These are phyloP conservation scores for Ottelia alismoides DNA, from an alignment of 106 monocot species.

Conservation along the genomic window DNA sequence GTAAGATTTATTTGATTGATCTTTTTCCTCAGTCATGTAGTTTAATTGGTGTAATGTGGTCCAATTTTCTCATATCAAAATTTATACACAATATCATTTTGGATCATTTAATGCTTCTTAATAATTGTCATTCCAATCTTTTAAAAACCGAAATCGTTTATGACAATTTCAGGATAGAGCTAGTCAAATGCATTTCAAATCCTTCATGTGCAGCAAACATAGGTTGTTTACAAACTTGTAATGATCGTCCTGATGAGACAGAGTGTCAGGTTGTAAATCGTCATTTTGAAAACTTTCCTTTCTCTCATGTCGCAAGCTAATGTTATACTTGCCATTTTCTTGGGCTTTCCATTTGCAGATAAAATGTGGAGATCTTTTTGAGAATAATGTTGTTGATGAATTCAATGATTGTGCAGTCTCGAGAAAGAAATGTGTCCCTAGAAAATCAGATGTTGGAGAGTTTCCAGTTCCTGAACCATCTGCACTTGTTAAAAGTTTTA, in stretches of 20 bases:
- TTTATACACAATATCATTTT: too few species aligned
- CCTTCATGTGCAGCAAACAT: conserved; percentile 90
- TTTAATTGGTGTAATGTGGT: too few species aligned
- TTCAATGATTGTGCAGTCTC: conserved; percentile 98
- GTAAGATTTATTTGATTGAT: too few species aligned
- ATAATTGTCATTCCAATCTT: too few species aligned
- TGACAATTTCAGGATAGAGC: conserved; percentile 82
- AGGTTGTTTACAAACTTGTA: conserved; percentile 92
- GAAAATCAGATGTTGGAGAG: conserved; percentile 70
- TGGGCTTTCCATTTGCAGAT: conserved; percentile 35
- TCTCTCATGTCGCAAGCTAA: not conserved
- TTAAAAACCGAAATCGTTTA: too few species aligned
- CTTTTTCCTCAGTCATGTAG: too few species aligned
- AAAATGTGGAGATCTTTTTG: conserved; percentile 89
- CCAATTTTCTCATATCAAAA: too few species aligned
- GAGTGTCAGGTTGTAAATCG: conserved; percentile 72
- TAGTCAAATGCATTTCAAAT: conserved; percentile 81
- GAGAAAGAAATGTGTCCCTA: conserved; percentile 91
- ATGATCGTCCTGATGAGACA: conserved; percentile 91
- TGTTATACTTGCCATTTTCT: not conserved
- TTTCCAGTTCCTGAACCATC: conserved; percentile 75
- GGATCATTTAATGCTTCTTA: too few species aligned
- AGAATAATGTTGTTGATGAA: conserved; percentile 79
- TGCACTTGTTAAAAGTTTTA: conserved; percentile 51
- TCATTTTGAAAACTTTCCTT: not conserved